Conservation (phyloP, 495 filamentous ascomycete genomes). For the Penicillium cataractarum region DNA sequence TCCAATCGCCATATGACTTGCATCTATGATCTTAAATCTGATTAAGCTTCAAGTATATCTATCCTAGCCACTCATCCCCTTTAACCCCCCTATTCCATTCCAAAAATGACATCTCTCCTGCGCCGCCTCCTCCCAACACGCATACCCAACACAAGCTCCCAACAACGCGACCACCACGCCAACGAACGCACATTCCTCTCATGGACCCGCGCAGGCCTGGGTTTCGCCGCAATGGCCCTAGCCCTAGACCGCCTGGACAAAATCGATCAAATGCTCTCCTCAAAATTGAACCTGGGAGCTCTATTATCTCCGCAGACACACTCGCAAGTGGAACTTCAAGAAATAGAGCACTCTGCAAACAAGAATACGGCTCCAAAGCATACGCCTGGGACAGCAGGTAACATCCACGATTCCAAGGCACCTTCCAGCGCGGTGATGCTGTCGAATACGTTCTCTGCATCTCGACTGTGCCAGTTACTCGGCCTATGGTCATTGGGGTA, state of each 20-base stretch:
- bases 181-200: conserved; percentile 60
- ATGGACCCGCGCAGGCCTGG: conserved; percentile 57
- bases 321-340: not conserved
- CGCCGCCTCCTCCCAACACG: conserved; percentile 32
- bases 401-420: too few relatives aligned
- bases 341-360: not conserved
- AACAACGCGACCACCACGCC: conserved; percentile 55
- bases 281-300: not conserved
- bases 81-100: too few relatives aligned
- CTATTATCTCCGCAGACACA: not conserved
- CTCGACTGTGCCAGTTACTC: conserved; percentile 29
- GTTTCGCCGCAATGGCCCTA: conserved; percentile 50
- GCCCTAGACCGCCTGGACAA: conserved; percentile 43
- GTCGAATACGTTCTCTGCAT: conserved; percentile 16
- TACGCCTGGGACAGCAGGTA: too few relatives aligned
- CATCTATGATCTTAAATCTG: too few relatives aligned
- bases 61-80: not conserved
- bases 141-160: conserved; percentile 38
- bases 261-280: conserved; percentile 27
- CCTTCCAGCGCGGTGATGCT: not conserved
- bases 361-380: not conserved
- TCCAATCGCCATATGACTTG: not conserved
- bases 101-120: conserved; percentile 21
- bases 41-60: too few relatives aligned
- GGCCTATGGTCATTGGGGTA: conserved; percentile 37